Percentiles rank a stretch among this genome's conserved stretches.
Conservation (phyloP, 192 early-diverging fungal genomes). For the Coemansia sp. region DNA sequence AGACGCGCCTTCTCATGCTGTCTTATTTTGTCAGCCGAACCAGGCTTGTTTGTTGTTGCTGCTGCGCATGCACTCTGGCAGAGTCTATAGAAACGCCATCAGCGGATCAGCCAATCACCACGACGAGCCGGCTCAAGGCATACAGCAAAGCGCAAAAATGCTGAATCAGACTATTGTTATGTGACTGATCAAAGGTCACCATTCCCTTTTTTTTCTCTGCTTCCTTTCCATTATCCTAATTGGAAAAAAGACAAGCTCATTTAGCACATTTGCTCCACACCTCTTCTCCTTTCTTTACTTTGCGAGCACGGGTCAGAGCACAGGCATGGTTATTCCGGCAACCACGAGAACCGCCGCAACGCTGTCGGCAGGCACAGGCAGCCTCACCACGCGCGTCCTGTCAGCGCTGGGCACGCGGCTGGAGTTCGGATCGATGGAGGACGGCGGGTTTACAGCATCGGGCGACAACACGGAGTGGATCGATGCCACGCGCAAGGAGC, state of each 20-base stretch:
- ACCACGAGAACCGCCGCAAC: background rate
- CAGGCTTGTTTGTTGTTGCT: background rate
- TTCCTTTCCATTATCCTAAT: background rate
- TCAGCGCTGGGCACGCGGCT: conserved; percentile 15
- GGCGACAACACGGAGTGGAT: conserved; percentile 33
- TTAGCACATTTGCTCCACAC: background rate
- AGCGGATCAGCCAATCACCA: too few species aligned
- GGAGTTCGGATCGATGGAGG: conserved; percentile 27
- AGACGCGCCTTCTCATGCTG: background rate
- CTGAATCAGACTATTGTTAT: too few species aligned
- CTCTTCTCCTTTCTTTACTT: background rate
- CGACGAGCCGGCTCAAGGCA: background rate
- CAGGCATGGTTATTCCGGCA: conserved; percentile 23
- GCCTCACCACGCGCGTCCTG: conserved; percentile 19
- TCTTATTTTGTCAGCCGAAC: too few species aligned
- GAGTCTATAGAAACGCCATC: background rate
- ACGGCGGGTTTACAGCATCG: conserved; percentile 21
- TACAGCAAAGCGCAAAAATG: too few species aligned
- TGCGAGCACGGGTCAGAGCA: background rate
- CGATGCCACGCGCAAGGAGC: conserved; percentile 56
- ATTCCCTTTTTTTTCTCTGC: background rate
- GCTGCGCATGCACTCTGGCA: background rate
- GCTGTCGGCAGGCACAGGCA: background rate
- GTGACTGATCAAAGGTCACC: background rate
- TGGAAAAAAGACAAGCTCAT: too few species aligned